Conservation (phyloP, 2,329 filamentous ascomycete genomes). For the Cladosporium sphaerospermum region DNA sequence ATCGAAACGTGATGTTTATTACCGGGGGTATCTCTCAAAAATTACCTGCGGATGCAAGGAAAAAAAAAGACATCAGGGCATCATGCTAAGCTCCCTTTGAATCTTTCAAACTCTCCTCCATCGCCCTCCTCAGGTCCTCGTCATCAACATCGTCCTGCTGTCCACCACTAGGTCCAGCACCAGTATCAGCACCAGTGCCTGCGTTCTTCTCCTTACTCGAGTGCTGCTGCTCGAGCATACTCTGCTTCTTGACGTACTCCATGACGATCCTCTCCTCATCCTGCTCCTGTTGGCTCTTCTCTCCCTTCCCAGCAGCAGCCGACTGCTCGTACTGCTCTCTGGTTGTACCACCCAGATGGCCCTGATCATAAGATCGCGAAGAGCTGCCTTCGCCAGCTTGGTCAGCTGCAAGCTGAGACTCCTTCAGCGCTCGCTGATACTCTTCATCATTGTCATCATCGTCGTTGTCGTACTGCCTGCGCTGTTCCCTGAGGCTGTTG, state of each 20-base stretch:
- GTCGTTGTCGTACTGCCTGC: conserved; percentile 17
- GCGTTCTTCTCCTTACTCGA: conserved; percentile 15
- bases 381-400: conserved; percentile 6
- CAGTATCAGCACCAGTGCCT: not conserved
- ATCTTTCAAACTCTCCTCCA: conserved; percentile 50
- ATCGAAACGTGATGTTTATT: not conserved
- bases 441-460: conserved; percentile 19
- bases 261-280: conserved; percentile 67
- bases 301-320: conserved; percentile 10
- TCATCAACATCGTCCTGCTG: conserved; percentile 21
- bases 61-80: not conserved
- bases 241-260: conserved; percentile 73
- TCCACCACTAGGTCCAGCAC: not conserved
- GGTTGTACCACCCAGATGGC: conserved; percentile 25
- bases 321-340: conserved; percentile 18
- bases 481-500: conserved; percentile 40
- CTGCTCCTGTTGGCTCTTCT: conserved; percentile 32
- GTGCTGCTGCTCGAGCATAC: conserved; percentile 60
- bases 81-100: not conserved
- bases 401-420: conserved; percentile 11
- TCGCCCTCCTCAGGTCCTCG: conserved; percentile 50
- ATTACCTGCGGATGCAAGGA: not conserved
- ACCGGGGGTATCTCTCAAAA: too few relatives aligned
- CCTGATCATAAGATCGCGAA: conserved; percentile 20
- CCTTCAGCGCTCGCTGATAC: conserved; percentile 12